Percentiles rank a stretch among this genome's conserved stretches.
These are phyloP conservation scores for Iris macrosiphon DNA, from an alignment of 106 monocot genomes.

Conservation along the genomic window DNA sequence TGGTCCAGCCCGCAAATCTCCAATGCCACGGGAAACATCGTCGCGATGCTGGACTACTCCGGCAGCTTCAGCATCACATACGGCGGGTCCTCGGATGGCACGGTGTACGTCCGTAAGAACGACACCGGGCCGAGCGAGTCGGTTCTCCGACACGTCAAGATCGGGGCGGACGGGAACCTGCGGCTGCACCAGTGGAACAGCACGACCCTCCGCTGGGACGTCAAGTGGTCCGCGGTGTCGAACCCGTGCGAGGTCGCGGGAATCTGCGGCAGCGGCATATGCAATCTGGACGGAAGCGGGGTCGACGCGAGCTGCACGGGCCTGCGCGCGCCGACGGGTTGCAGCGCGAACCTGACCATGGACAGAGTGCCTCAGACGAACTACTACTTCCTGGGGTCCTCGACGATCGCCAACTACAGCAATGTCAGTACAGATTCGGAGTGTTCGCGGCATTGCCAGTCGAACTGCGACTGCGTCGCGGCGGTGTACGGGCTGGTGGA, in stretches of 20 bases:
- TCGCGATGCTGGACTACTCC: conserved; percentile 15
- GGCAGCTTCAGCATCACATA: conserved; percentile 34
- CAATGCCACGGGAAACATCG: conserved; percentile 33
- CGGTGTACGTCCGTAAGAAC: conserved; percentile 41
- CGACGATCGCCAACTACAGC: conserved; percentile 29
- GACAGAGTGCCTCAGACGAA: conserved; percentile 18
- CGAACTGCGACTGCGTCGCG: conserved; percentile 28
- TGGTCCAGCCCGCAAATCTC: conserved; percentile 46
- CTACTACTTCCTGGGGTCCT: conserved; percentile 30
- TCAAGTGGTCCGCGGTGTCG: conserved; percentile 28
- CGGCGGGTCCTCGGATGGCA: conserved; percentile 20
- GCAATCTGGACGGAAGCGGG: conserved; percentile 16
- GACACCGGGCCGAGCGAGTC: conserved; percentile 10
- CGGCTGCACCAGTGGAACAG: conserved; percentile 30
- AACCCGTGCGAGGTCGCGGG: conserved; percentile 33
- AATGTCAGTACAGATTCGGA: conserved; percentile 1
- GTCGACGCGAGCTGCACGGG: conserved; percentile 6
- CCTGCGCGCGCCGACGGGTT: conserved; percentile 4
- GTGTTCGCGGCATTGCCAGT: conserved; percentile 13
- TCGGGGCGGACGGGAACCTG: conserved; percentile 27
- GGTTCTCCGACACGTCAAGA: conserved; percentile 11
- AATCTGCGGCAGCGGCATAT: conserved; percentile 30
- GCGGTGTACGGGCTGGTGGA: conserved; percentile 22
- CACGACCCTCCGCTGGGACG: conserved; percentile 12
- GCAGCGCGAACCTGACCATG: conserved; percentile 9